phyloP scores from a whole-genome alignment of 768 basidiomycete species.

The Russula emetica region DNA sequence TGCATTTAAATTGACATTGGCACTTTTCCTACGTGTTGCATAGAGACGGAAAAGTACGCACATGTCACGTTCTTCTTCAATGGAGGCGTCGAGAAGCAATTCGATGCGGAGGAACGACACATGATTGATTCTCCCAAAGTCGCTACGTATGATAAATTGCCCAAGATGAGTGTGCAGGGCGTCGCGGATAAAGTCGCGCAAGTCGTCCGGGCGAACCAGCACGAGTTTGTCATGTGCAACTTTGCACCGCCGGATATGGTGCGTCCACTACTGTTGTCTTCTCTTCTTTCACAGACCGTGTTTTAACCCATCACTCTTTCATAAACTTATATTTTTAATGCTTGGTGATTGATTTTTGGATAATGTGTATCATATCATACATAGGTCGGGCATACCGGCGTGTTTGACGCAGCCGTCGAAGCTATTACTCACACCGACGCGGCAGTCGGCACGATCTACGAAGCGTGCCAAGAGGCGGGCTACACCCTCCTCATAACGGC shows the following conservation, averaged over 20 bases:
- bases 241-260: slow-evolving; percentile 98
- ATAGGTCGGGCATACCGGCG: slow-evolving; percentile 87
- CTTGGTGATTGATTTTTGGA: neutral
- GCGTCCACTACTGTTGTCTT: slow-evolving; percentile 23
- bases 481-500: slow-evolving; percentile 87
- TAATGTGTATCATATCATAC: slow-evolving; percentile 29
- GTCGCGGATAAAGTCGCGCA: slow-evolving; percentile 94
- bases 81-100: slow-evolving; percentile 93
- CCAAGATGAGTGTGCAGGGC: slow-evolving; percentile 82
- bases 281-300: neutral
- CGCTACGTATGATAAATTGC: slow-evolving; percentile 88
- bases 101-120: slow-evolving; percentile 71
- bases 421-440: slow-evolving; percentile 86
- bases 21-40: neutral
- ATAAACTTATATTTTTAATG: neutral
- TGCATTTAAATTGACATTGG: neutral
- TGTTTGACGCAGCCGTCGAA: slow-evolving; percentile 85
- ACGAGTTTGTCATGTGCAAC: slow-evolving; percentile 96
- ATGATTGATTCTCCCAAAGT: slow-evolving; percentile 93
- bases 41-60: slow-evolving; percentile 96
- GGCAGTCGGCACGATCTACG: slow-evolving; percentile 82
- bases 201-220: slow-evolving; percentile 59
- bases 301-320: neutral
- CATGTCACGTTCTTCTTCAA: slow-evolving; percentile 99
- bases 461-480: slow-evolving; percentile 79